A percentile compares a stretch with the other conserved stretches of the same genome.
Conservation (phyloP, 306 rosid genomes). For the Urtica urens region DNA sequence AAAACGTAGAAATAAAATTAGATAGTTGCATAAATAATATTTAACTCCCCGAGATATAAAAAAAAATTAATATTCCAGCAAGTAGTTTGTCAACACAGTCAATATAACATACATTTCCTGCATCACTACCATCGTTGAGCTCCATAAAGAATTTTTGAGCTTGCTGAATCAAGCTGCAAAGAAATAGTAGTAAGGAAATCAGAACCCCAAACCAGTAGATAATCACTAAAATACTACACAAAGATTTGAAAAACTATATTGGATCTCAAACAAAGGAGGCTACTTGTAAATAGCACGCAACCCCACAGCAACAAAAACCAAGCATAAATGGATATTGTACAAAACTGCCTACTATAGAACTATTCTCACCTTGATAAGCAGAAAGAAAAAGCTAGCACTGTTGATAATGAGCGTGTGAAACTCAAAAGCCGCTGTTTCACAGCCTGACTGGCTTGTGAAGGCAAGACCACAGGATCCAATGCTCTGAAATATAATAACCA, state of each 20-base stretch:
- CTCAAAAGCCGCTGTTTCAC: conserved; percentile 76
- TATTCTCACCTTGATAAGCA: conserved; percentile 68
- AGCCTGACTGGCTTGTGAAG: conserved; percentile 69
- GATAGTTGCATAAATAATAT: not conserved
- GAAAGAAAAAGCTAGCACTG: conserved; percentile 80
- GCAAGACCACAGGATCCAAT: conserved; percentile 66
- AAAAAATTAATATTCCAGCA: not conserved
- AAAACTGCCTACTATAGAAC: not conserved
- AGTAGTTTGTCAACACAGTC: conserved; percentile 9
- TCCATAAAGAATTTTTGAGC: conserved; percentile 64
- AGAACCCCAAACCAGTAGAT: no score
- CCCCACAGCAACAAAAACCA: not conserved
- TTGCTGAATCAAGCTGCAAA: conserved; percentile 87
- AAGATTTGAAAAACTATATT: no score
- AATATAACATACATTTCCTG: conserved; percentile 72
- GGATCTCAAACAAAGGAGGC: no score
- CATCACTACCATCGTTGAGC: conserved; percentile 59
- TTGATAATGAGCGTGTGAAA: conserved; percentile 70
- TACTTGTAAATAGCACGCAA: not conserved
- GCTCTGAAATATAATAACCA: conserved; percentile 60
- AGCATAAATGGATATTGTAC: not conserved
- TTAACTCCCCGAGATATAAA: no score
- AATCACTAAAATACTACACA: not conserved
- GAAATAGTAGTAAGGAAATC: conserved; percentile 13
- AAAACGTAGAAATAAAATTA: not conserved